Evolutionary conservation across 2,329 filamentous ascomycete genomes (phyloP).

Genomic region (Monascus ruber): DNA sequence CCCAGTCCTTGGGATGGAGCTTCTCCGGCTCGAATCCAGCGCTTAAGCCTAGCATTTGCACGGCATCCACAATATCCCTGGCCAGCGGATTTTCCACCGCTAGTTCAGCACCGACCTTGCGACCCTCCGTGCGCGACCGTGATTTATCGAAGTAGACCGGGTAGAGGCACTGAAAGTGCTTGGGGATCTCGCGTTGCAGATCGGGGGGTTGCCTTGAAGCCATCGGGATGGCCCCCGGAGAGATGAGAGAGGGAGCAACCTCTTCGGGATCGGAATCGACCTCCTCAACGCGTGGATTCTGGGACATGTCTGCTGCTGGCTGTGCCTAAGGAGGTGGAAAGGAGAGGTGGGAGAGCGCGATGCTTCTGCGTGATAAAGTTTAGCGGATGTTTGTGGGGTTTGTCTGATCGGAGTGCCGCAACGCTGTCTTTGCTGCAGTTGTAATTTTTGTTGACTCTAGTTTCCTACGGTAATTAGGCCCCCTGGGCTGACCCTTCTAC

Average conservation of each 20-base stretch:
- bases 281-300: constrained; percentile 77
- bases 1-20: constrained; percentile 93
- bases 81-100: constrained; percentile 81
- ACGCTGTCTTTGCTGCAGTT: too few species aligned
- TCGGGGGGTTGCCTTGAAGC: constrained; percentile 26
- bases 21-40: constrained; percentile 82
- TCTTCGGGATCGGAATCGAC: constrained; percentile 88
- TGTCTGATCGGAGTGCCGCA: too few species aligned
- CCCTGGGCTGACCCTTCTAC: too few species aligned
- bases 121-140: constrained; percentile 57
- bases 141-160: constrained; percentile 85
- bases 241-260: constrained; percentile 47
- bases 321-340: background rate
- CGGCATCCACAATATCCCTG: constrained; percentile 79
- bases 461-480: too few species aligned
- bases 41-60: constrained; percentile 51
- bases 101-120: constrained; percentile 60
- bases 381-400: too few species aligned
- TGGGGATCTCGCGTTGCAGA: constrained; percentile 47
- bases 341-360: background rate
- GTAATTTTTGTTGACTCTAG: too few species aligned
- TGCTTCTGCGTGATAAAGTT: too few species aligned
- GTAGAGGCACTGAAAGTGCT: constrained; percentile 80
- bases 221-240: constrained; percentile 23
- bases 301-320: constrained; percentile 49